Percentiles rank a stretch among this genome's conserved stretches.
These are phyloP conservation scores for Pulicaria dysenterica DNA, from an alignment of 129 eudicot species.

Conservation along the genomic window DNA sequence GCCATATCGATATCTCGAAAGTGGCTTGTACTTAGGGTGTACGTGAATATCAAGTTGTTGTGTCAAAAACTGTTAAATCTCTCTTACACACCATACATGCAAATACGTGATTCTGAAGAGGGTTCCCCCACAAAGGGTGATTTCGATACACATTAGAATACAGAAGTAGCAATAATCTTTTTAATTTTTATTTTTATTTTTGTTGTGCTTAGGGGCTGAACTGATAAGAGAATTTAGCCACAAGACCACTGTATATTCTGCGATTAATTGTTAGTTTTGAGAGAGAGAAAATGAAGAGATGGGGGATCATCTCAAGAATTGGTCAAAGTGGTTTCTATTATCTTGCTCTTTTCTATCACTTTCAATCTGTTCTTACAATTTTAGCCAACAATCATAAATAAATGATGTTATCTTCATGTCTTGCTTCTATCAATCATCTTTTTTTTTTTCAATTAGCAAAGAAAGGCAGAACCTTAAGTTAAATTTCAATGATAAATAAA, in stretches of 20 bases:
- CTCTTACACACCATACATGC: constrained; percentile 12
- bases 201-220: constrained; percentile 29
- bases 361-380: constrained; percentile 15
- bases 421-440: neutral
- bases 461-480: no score
- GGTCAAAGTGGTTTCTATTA: neutral
- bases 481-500: no score
- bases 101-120: neutral
- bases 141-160: constrained; percentile 18
- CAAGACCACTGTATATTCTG: constrained; percentile 10
- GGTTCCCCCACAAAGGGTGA: neutral
- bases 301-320: constrained; percentile 2
- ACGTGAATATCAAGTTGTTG: constrained; percentile 3
- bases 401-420: neutral
- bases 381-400: constrained; percentile 13
- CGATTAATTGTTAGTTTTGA: constrained; percentile 15
- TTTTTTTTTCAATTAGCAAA: no score
- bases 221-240: constrained; percentile 16
- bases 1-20: constrained; percentile 44
- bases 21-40: constrained; percentile 44
- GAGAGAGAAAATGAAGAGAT: neutral
- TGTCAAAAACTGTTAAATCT: constrained; percentile 3
- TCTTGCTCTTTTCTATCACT: constrained; percentile 20
- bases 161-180: constrained; percentile 9
- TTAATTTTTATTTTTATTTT: neutral